Percentiles rank a stretch among this genome's conserved stretches.
phyloP scores from a whole-genome alignment of 1,284 basidiomycete species.

The Caloboletus firmus region DNA sequence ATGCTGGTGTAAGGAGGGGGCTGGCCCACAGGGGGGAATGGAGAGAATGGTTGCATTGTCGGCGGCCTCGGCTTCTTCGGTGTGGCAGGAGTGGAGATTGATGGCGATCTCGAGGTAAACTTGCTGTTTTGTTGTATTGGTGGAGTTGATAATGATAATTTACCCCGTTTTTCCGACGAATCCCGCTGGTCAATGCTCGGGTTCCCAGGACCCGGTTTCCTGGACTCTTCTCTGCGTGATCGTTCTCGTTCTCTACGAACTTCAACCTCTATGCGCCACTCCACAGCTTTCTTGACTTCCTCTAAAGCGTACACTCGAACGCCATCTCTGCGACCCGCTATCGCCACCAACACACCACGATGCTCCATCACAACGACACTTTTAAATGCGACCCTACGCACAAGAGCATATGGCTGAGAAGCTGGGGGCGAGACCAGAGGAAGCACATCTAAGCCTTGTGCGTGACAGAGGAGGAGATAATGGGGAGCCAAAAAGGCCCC shows the following conservation, averaged over 20 bases:
- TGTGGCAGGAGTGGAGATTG: conserved; percentile 27
- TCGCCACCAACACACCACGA: conserved; percentile 79
- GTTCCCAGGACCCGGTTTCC: conserved; percentile 42
- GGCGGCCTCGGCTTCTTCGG: conserved; percentile 36
- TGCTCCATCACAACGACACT: conserved; percentile 87
- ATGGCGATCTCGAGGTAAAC: conserved; percentile 44
- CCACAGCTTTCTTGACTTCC: conserved; percentile 77
- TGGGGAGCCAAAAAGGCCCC: conserved; percentile 77
- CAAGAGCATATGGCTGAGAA: conserved; percentile 72
- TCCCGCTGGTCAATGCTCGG: conserved; percentile 37
- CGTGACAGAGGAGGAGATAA: conserved; percentile 77
- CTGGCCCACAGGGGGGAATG: conserved; percentile 22
- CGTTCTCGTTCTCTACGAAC: conserved; percentile 69
- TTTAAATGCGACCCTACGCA: conserved; percentile 77
- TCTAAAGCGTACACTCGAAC: conserved; percentile 83
- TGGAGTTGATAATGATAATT: conserved; percentile 48
- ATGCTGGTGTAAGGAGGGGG: conserved; percentile 35
- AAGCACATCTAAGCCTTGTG: conserved; percentile 78
- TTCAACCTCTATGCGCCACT: conserved; percentile 83
- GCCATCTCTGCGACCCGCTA: conserved; percentile 77
- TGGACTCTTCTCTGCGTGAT: conserved; percentile 61
- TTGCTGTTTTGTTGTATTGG: conserved; percentile 37
- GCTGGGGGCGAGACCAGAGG: conserved; percentile 70
- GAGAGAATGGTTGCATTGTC: conserved; percentile 36
- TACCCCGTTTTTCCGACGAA: conserved; percentile 46